phyloP scores from a whole-genome alignment of 108 stramenopile genomes.

The Skeletonema costatum region DNA sequence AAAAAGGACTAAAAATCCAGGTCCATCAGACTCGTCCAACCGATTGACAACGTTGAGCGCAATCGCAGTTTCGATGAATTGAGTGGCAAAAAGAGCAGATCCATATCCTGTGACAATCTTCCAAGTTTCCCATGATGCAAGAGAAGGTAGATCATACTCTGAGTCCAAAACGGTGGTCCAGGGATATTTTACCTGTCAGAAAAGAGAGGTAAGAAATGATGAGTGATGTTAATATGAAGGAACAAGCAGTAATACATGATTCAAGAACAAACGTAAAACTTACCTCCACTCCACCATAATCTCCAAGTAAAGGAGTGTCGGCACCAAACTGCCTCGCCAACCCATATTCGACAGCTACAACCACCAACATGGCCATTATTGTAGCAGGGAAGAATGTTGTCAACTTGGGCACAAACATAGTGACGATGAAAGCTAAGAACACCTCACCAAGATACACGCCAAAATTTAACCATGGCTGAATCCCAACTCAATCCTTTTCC shows the following conservation, averaged over 20 bases:
- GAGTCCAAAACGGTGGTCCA: constrained; percentile 28
- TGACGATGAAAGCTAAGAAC: constrained; percentile 11
- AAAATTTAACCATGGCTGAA: constrained; percentile 22
- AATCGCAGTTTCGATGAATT: constrained; percentile 47
- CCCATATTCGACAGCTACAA: constrained; percentile 30
- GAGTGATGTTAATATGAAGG: background rate
- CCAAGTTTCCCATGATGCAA: constrained; percentile 42
- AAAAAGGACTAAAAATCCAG: constrained; percentile 38
- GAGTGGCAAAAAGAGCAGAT: constrained; percentile 35
- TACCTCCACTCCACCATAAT: constrained; percentile 48
- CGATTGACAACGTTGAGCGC: constrained; percentile 47
- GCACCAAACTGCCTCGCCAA: constrained; percentile 40
- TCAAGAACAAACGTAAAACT: constrained; percentile 1
- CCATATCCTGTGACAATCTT: constrained; percentile 44
- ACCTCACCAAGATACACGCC: constrained; percentile 28
- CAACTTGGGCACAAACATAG: constrained; percentile 32
- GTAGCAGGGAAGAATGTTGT: constrained; percentile 46
- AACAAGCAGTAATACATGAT: background rate
- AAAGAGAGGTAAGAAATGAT: background rate
- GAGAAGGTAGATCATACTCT: constrained; percentile 30
- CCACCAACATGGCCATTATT: constrained; percentile 27
- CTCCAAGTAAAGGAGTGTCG: constrained; percentile 41
- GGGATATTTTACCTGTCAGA: constrained; percentile 24
- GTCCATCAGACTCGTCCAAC: constrained; percentile 40
- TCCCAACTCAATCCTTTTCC: constrained; percentile 45